Evolutionary conservation across 495 filamentous ascomycete species (phyloP).

Genomic region (Xylaria sp.): DNA sequence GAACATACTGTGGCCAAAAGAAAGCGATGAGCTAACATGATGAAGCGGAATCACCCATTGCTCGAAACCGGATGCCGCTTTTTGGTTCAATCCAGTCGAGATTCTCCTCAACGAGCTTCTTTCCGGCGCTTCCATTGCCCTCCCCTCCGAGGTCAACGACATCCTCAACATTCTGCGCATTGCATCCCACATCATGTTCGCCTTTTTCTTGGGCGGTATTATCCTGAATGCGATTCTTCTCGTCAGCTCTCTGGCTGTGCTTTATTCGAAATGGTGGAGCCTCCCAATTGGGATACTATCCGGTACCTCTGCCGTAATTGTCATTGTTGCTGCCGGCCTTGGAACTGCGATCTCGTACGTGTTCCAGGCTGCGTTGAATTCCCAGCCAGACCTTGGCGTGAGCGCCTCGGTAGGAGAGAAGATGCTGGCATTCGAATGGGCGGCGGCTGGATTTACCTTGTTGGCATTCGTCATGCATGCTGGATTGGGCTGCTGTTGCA

Average conservation of each 20-base stretch:
- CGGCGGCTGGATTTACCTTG: slow-evolving; percentile 69
- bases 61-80: slow-evolving; percentile 69
- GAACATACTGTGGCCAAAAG: not conserved
- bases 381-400: slow-evolving; percentile 74
- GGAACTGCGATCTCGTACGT: slow-evolving; percentile 83
- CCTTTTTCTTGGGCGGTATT: slow-evolving; percentile 75
- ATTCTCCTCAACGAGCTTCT: slow-evolving; percentile 80
- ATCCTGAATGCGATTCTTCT: slow-evolving; percentile 70
- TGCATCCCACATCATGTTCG: slow-evolving; percentile 93
- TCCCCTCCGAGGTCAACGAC: slow-evolving; percentile 73
- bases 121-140: slow-evolving; percentile 80
- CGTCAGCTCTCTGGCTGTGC: slow-evolving; percentile 47
- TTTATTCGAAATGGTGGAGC: slow-evolving; percentile 56
- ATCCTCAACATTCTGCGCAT: slow-evolving; percentile 75
- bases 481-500: slow-evolving; percentile 76
- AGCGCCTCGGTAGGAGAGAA: slow-evolving; percentile 67
- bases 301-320: slow-evolving; percentile 69
- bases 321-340: slow-evolving; percentile 72
- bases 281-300: slow-evolving; percentile 62
- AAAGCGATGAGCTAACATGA: slow-evolving; percentile 27
- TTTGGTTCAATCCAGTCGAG: slow-evolving; percentile 89
- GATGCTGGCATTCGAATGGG: slow-evolving; percentile 94
- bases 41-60: slow-evolving; percentile 73
- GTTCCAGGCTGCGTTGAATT: slow-evolving; percentile 75
- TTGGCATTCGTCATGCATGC: slow-evolving; percentile 74